A percentile compares a stretch with the other conserved stretches of the same genome.
Evolutionary conservation across 257 asterid species (phyloP).

Genomic region (Haberlea rhodopensis): DNA sequence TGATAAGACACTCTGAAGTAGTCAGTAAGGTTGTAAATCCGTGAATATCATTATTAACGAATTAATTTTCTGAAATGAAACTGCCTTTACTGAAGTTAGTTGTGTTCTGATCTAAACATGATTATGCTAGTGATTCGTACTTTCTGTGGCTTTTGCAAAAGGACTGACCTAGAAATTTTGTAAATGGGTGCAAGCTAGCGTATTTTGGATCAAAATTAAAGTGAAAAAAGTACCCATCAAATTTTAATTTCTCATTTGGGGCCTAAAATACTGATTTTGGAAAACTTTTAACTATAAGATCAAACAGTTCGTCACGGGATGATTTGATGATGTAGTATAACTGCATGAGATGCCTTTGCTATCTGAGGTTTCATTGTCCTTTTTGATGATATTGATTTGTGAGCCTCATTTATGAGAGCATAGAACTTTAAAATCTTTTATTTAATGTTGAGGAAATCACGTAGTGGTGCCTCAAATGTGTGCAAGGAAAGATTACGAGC

Average conservation of each 20-base stretch:
- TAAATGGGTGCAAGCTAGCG: background rate
- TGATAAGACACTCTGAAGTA: background rate
- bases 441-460: background rate
- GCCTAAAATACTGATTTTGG: background rate
- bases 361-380: background rate
- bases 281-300: background rate
- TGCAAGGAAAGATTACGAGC: background rate
- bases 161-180: background rate
- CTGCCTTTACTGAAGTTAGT: background rate
- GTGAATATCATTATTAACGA: background rate
- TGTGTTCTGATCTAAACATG: slow-evolving; percentile 1
- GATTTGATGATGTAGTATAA: background rate
- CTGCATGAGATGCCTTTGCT: background rate
- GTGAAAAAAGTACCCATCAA: background rate
- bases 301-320: background rate
- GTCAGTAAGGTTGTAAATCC: background rate
- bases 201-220: background rate
- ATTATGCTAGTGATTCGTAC: background rate
- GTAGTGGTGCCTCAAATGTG: background rate
- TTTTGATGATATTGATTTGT: too few relatives aligned
- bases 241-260: background rate
- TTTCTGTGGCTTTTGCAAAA: background rate
- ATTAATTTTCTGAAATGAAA: too few relatives aligned
- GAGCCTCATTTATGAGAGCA: background rate
- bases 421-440: too few relatives aligned